Evolutionary conservation across 208 protist genomes (phyloP).

Genomic region (Leptomonas pyrrhocoris): DNA sequence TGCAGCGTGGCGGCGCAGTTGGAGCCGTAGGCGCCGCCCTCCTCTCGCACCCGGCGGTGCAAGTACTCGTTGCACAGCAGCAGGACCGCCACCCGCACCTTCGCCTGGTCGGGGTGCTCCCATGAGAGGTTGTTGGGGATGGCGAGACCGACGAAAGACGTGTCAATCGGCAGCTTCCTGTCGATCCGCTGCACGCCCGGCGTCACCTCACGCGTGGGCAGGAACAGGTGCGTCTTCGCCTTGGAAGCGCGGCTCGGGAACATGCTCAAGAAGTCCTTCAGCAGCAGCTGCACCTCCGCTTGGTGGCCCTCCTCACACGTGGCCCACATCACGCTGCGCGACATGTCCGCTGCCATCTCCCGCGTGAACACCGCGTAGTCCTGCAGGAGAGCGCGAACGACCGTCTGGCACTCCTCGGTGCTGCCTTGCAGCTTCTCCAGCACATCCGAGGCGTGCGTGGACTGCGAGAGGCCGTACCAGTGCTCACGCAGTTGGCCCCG

Average conservation of each 20-base stretch:
- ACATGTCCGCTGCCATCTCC: slow-evolving; percentile 52
- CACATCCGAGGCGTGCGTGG: slow-evolving; percentile 55
- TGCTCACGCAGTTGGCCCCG: slow-evolving; percentile 68
- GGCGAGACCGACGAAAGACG: slow-evolving; percentile 76
- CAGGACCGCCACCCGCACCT: slow-evolving; percentile 75
- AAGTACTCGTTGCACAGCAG: slow-evolving; percentile 87
- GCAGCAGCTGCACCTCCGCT: slow-evolving; percentile 52
- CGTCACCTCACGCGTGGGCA: slow-evolving; percentile 18
- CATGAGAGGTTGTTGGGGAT: slow-evolving; percentile 67
- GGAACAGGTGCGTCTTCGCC: slow-evolving; percentile 33
- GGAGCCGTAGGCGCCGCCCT: slow-evolving; percentile 91
- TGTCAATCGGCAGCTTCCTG: slow-evolving; percentile 82
- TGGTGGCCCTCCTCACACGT: slow-evolving; percentile 78
- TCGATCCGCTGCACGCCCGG: slow-evolving; percentile 28
- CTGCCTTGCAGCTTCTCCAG: slow-evolving; percentile 72
- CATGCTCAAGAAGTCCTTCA: slow-evolving; percentile 43
- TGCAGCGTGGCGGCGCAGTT: slow-evolving; percentile 61
- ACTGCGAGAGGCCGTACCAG: slow-evolving; percentile 80
- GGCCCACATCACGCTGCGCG: slow-evolving; percentile 73
- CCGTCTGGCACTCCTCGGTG: slow-evolving; percentile 32
- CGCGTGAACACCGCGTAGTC: slow-evolving; percentile 47
- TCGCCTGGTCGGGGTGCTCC: slow-evolving; percentile 64
- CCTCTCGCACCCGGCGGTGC: slow-evolving; percentile 88
- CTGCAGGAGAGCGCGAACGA: slow-evolving; percentile 42
- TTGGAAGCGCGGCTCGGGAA: slow-evolving; percentile 33